These are phyloP conservation scores for Gossypium longicalyx DNA, from an alignment of 345 rosid genomes.

Conservation along the genomic window DNA sequence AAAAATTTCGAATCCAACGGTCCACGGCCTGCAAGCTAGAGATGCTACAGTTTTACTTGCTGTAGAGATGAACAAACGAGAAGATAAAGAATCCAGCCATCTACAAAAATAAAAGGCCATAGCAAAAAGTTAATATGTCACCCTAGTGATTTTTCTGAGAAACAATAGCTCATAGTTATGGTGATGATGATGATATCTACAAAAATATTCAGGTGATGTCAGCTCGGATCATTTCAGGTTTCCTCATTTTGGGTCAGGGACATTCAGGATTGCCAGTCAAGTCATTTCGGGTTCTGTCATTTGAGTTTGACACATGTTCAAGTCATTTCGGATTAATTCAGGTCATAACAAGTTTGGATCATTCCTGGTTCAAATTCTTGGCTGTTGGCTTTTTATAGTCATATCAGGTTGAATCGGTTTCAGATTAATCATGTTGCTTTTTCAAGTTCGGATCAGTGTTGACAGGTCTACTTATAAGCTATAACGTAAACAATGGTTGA, in stretches of 20 bases:
- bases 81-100: slow-evolving; percentile 77
- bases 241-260: too few relatives aligned
- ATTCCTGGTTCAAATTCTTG: too few relatives aligned
- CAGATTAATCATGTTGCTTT: neutral
- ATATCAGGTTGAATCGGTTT: neutral
- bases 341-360: too few relatives aligned
- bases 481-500: neutral
- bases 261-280: too few relatives aligned
- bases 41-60: slow-evolving; percentile 33
- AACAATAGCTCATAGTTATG: neutral
- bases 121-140: neutral
- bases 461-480: neutral
- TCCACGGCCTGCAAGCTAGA: neutral
- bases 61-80: slow-evolving; percentile 59
- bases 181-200: neutral
- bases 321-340: too few relatives aligned
- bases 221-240: too few relatives aligned
- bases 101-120: slow-evolving; percentile 33
- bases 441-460: neutral
- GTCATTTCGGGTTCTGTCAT: too few relatives aligned
- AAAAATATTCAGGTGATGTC: too few relatives aligned
- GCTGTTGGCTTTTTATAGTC: neutral
- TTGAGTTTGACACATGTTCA: too few relatives aligned
- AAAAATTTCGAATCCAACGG: neutral
- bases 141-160: neutral